Conservation (phyloP, 1,284 basidiomycete genomes). For the Ceratobasidium sp. region DNA sequence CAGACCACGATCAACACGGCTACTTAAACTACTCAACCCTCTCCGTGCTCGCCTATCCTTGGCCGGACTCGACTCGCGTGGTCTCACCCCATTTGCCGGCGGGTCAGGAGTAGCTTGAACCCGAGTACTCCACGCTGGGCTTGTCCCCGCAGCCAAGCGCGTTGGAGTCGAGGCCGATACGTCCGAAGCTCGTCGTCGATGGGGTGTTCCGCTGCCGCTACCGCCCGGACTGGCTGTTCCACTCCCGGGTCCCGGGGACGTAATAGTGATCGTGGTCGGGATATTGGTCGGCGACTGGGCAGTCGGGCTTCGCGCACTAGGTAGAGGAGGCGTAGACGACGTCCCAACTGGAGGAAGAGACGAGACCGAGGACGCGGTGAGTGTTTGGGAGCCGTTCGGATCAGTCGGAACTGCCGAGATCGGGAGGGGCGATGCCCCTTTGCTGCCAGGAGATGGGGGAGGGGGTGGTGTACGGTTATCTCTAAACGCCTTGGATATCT, state of each 20-base stretch:
- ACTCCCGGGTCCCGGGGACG: slow-evolving; percentile 16
- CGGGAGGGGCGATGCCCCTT: not conserved
- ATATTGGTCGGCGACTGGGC: not conserved
- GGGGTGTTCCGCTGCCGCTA: slow-evolving; percentile 14
- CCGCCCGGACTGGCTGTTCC: slow-evolving; percentile 18
- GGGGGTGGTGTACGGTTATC: slow-evolving; percentile 79
- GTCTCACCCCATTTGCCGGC: not conserved
- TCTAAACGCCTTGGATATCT: slow-evolving; percentile 87
- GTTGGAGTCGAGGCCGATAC: slow-evolving; percentile 26
- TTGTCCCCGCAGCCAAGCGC: slow-evolving; percentile 1
- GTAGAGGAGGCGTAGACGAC: not conserved
- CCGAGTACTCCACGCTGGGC: slow-evolving; percentile 26
- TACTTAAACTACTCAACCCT: slow-evolving; percentile 21
- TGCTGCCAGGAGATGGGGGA: slow-evolving; percentile 42
- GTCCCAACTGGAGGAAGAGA: not conserved
- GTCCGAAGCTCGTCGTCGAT: slow-evolving; percentile 27
- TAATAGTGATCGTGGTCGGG: slow-evolving; percentile 27
- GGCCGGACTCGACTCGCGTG: slow-evolving; percentile 10
- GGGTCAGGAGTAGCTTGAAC: slow-evolving; percentile 12
- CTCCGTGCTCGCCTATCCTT: slow-evolving; percentile 21
- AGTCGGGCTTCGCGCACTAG: not conserved
- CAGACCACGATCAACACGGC: slow-evolving; percentile 21
- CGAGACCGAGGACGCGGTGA: not conserved
- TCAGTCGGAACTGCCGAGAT: not conserved
- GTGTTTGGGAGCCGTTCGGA: slow-evolving; percentile 34